Base-by-base conservation (phyloP, 768 basidiomycete species). In the Phlebiopsis flavidoalba region DNA sequence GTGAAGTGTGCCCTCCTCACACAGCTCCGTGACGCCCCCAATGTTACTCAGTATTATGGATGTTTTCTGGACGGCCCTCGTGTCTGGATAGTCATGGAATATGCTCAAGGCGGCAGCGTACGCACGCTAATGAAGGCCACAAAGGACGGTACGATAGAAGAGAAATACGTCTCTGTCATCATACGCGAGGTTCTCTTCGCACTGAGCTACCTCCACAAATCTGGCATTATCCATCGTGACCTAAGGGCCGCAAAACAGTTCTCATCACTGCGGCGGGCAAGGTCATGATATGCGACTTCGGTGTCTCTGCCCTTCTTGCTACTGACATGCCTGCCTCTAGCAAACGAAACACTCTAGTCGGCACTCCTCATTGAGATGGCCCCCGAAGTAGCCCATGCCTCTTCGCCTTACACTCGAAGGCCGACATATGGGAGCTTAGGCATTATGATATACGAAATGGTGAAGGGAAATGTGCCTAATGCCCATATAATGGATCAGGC, bases 301-400 rank as follows among this genome's bases (percentile, higher is more conserved):
- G 97, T 31, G 97, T 99, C 51, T 97, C 96, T 4, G 97, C 95
- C 2, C 83, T 97, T 40, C 83, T 98, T 57, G 83, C 86, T 24
- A 91, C 86, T 15, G n/a, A n/a, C n/a, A n/a, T n/a, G n/a, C n/a
- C n/a, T n/a, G 80, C 86, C 2, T 86, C 88, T 11, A 93, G 93
- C 72, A 98, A 98, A 73, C 86, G 97, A 22, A 94, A 95, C 56
- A 99, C 97, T 0, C 84, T 98, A 69, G 93, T 95, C 63, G 97
- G 97, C 1, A 98, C 97, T 1, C 96, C 95, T 0, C 93, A 97
- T 71, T 98, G 96, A n/a, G 96, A 99, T 99, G 97, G 97, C 97
- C 0, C 97, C 97, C 0, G 97, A 99, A 73, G 94, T 98, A 3
- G 92, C 96, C 15, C 91, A 93, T 64, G 81, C 82, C 10, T 87